Evolutionary conservation across 2,329 filamentous ascomycete genomes (phyloP).

Genomic region (Colletotrichum filicis): DNA sequence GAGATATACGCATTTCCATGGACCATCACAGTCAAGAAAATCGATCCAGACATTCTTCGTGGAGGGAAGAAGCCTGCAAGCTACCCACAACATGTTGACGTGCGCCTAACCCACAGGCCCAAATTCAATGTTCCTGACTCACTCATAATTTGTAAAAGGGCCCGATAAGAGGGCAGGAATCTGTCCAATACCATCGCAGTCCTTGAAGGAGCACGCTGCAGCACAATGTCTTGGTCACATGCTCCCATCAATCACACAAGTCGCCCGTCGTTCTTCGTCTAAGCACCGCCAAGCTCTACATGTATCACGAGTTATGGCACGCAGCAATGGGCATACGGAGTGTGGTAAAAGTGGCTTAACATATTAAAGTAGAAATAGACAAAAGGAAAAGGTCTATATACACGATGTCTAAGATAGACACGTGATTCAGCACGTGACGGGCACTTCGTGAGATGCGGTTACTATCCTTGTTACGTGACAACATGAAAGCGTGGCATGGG

Average conservation of each 20-base stretch:
- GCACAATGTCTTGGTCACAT: neutral
- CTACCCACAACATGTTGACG: neutral
- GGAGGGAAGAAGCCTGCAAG: neutral
- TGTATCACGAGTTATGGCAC: too few species aligned
- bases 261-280: neutral
- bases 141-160: too few species aligned
- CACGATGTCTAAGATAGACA: too few species aligned
- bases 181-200: neutral
- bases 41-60: neutral
- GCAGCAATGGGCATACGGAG: too few species aligned
- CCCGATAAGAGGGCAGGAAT: neutral
- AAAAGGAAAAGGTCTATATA: too few species aligned
- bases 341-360: too few species aligned
- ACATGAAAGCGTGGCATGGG: neutral
- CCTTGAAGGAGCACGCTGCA: neutral
- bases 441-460: too few species aligned
- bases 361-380: too few species aligned
- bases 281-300: neutral
- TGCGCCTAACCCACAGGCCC: neutral
- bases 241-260: too few species aligned
- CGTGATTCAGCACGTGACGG: too few species aligned
- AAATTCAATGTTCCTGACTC: too few species aligned
- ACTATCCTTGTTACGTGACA: too few species aligned
- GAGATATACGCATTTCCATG: neutral
- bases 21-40: neutral